Evolutionary conservation across 2,329 filamentous ascomycete genomes (phyloP), one percentile per base, ranked within the genome.

Genomic region (Fusarium setosum): DNA sequence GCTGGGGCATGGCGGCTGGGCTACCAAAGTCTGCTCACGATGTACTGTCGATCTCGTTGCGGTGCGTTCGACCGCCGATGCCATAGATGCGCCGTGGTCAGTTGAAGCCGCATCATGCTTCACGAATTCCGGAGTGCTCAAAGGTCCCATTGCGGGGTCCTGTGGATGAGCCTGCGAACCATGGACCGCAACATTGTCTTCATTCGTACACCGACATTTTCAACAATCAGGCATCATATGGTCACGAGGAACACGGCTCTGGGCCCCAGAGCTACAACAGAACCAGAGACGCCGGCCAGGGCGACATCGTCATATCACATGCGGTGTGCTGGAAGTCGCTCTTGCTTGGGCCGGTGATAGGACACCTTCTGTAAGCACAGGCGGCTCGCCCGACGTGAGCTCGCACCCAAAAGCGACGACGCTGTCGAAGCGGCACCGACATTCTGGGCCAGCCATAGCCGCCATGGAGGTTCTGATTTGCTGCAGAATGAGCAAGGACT

Each of bases 191-290:
- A 44, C 54, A 35, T 17, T 41, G 50, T 61, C 35, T 61, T 48
- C 21, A 47, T 45, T 18, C 44, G 53, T 65, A 72, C 70, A 72
- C 70, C 70, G 70, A 72, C 70, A 70, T 72, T 72, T 67, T 70
- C 48, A 55, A 45, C 41, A 58, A 61, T 63, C 57, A 48, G 49
- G 32, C 63, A 67, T 65, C 62, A 66, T 64, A 63, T 69, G 66
- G 65, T 65, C 60, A 67, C 49, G 59, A 63, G 66, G 42, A 47
- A 58, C 56, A 54, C 31, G 67, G 54, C 59, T 48, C 63, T 52
- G 49, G 55, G 48, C 48, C 45, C 56, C 52, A 56, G 12, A 55
- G 45, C 45, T 49, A 42, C 47, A 57, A 59, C 18, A 60, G 45
- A 50, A 15, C 47, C 40, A 58, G 38, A 59, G 42, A 59, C 47